These are phyloP conservation scores for Cyberlindnera petersonii DNA, from an alignment of 805 yeast genomes.

Conservation along the genomic window DNA sequence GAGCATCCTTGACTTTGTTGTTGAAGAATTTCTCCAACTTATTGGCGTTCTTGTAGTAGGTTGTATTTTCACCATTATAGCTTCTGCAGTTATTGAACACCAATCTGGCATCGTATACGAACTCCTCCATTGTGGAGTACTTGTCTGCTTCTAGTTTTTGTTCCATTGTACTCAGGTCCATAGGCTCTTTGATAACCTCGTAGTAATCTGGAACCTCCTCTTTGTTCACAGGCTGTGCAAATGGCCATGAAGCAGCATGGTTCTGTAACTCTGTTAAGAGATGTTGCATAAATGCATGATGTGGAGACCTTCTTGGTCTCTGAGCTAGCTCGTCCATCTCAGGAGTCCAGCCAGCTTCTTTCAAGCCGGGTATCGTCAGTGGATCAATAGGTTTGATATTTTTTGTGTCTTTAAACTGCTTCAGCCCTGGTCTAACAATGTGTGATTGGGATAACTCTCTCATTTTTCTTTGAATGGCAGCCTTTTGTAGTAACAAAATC, in stretches of 20 bases:
- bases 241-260: slow-evolving; percentile 98
- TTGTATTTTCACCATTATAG: slow-evolving; percentile 90
- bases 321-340: slow-evolving; percentile 98
- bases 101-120: slow-evolving; percentile 80
- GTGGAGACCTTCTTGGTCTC: slow-evolving; percentile 91
- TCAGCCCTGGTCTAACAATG: slow-evolving; percentile 76
- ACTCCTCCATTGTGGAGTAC: slow-evolving; percentile 87
- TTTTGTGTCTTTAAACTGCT: slow-evolving; percentile 52
- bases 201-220: slow-evolving; percentile 96
- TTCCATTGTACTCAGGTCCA: slow-evolving; percentile 97
- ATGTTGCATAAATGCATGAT: slow-evolving; percentile 89
- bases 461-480: slow-evolving; percentile 84
- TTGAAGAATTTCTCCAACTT: slow-evolving; percentile 88
- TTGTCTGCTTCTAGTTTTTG: slow-evolving; percentile 86
- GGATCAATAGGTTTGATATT: slow-evolving; percentile 66
- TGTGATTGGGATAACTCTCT: slow-evolving; percentile 75
- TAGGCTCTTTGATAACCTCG: slow-evolving; percentile 94
- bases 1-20: slow-evolving; percentile 78
- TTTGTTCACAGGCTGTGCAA: slow-evolving; percentile 84
- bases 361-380: slow-evolving; percentile 79
- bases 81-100: slow-evolving; percentile 88
- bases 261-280: slow-evolving; percentile 83
- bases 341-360: slow-evolving; percentile 96
- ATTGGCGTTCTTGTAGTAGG: slow-evolving; percentile 92
- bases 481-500: slow-evolving; percentile 81